These are phyloP conservation scores for Colletotrichum simmondsii DNA, from an alignment of 2,329 filamentous ascomycete genomes.

Conservation along the genomic window DNA sequence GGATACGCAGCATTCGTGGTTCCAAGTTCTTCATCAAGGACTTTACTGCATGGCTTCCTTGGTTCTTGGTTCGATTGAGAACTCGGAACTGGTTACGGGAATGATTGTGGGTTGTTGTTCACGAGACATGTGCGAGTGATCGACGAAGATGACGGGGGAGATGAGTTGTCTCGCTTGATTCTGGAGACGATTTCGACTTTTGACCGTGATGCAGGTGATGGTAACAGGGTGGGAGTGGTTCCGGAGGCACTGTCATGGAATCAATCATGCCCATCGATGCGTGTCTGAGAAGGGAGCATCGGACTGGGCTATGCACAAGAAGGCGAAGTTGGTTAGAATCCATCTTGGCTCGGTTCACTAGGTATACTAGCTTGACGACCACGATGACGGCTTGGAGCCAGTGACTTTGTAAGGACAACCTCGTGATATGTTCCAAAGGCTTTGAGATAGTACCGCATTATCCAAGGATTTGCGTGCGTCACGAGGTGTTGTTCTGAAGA, in stretches of 20 bases:
- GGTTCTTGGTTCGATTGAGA: background rate
- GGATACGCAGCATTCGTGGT: background rate
- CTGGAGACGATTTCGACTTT: background rate
- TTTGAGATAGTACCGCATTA: background rate
- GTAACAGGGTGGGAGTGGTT: no score
- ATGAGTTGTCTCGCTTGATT: constrained; percentile 6
- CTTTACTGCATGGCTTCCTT: background rate
- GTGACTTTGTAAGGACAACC: no score
- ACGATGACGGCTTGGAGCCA: no score
- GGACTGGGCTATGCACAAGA: background rate
- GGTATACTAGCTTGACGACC: background rate
- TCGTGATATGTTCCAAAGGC: background rate
- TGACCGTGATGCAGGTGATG: constrained; percentile 2
- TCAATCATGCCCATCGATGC: background rate
- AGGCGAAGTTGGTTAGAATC: background rate
- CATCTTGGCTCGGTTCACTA: background rate
- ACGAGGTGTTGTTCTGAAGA: no score
- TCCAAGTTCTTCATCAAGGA: background rate
- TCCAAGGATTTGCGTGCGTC: background rate
- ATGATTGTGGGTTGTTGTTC: background rate
- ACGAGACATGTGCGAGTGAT: constrained; percentile 6
- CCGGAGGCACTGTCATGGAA: background rate
- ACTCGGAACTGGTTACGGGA: background rate
- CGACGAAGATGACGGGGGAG: background rate
- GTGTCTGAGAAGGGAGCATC: background rate